Percentiles rank a stretch among this genome's conserved stretches.
These are phyloP conservation scores for Akanthomyces lecanii DNA, from an alignment of 2,329 filamentous ascomycete species.

Conservation along the genomic window DNA sequence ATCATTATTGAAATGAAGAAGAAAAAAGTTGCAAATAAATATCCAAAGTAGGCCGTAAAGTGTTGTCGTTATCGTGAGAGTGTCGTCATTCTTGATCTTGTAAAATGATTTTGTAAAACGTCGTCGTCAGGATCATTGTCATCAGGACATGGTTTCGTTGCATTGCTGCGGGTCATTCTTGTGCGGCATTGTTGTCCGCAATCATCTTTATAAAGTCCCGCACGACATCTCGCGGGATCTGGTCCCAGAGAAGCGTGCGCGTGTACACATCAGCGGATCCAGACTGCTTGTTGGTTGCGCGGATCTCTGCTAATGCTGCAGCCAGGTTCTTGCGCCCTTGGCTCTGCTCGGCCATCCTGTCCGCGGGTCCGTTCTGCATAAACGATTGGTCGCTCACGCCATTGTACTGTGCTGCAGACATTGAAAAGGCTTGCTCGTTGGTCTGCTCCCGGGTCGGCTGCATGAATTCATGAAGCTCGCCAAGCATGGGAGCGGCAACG, in stretches of 20 bases:
- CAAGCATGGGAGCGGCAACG: slow-evolving; percentile 57
- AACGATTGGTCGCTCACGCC: slow-evolving; percentile 66
- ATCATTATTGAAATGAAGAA: slow-evolving; percentile 17
- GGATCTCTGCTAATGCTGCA: slow-evolving; percentile 76
- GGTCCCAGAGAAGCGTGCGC: slow-evolving; percentile 87
- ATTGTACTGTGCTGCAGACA: slow-evolving; percentile 85
- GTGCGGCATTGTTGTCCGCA: slow-evolving; percentile 61
- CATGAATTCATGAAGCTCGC: slow-evolving; percentile 63
- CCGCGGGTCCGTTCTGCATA: slow-evolving; percentile 49
- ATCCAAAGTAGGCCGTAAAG: slow-evolving; percentile 20
- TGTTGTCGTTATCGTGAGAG: slow-evolving; percentile 34
- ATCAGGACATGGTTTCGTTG: slow-evolving; percentile 40
- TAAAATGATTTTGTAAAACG: slow-evolving; percentile 27
- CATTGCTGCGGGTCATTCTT: slow-evolving; percentile 38
- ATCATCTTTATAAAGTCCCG: slow-evolving; percentile 90
- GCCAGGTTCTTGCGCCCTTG: slow-evolving; percentile 70
- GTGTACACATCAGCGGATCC: slow-evolving; percentile 83
- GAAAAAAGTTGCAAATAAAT: slow-evolving; percentile 21
- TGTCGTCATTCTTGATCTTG: slow-evolving; percentile 17
- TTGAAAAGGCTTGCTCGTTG: slow-evolving; percentile 80
- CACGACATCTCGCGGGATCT: slow-evolving; percentile 87
- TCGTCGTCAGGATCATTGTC: slow-evolving; percentile 29
- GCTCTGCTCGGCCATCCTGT: slow-evolving; percentile 46
- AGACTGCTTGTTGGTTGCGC: slow-evolving; percentile 63
- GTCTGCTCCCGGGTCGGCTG: slow-evolving; percentile 79